Evolutionary conservation across 768 basidiomycete genomes (phyloP).

Genomic region (Cystobasidium onofrii): DNA sequence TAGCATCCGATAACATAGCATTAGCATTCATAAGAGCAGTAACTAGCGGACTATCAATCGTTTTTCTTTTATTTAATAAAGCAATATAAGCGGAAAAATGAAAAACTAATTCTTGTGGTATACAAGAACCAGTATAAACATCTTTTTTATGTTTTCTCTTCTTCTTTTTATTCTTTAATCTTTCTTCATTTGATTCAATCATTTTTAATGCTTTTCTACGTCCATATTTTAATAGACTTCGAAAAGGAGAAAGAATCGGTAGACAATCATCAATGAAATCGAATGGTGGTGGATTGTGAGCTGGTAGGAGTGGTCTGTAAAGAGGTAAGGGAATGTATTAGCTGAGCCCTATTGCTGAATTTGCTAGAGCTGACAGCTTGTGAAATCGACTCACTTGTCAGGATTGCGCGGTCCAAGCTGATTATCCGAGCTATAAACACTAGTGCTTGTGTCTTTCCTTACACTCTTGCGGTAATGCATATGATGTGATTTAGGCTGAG

Average conservation of each 20-base stretch:
- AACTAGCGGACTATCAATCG: conserved; percentile 1
- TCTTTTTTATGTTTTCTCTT: conserved; percentile 28
- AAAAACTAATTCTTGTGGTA: conserved; percentile 23
- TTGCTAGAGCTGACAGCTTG: too few relatives aligned
- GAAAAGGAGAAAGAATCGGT: not conserved
- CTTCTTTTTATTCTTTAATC: not conserved
- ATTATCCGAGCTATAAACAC: not conserved
- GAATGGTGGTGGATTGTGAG: conserved; percentile 24
- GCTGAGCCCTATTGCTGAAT: not conserved
- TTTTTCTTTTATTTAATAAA: conserved; percentile 8
- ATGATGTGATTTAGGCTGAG: not conserved
- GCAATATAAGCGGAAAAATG: conserved; percentile 9
- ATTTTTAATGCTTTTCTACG: not conserved
- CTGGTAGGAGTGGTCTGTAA: conserved; percentile 20
- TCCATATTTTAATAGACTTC: conserved; percentile 21
- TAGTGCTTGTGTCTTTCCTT: not conserved
- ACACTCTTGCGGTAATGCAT: not conserved
- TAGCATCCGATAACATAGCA: conserved; percentile 13
- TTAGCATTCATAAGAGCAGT: conserved; percentile 17
- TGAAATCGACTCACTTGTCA: not conserved
- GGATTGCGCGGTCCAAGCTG: conserved; percentile 10
- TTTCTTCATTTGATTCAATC: not conserved
- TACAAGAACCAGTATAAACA: conserved; percentile 16
- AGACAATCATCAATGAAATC: conserved; percentile 24
- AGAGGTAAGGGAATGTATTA: not conserved